Base-by-base conservation (phyloP, 83 land plant species). In the Larix sibirica region DNA sequence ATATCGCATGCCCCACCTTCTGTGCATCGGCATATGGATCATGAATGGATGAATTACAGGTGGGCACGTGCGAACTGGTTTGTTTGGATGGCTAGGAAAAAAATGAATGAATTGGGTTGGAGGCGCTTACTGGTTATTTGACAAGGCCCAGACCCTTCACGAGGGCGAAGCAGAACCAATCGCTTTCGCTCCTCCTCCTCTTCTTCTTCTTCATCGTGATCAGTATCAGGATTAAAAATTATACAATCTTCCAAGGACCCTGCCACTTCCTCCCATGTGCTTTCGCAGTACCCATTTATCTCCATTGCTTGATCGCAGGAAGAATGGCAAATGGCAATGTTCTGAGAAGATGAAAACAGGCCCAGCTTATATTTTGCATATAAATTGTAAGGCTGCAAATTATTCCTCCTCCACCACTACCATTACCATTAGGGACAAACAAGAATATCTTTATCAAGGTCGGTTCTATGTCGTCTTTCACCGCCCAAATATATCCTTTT, bases 181-280 rank as follows among this genome's bases (percentile, higher is more conserved):
- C 44, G 40, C n/a, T 70, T 70, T 18, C 44, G 3, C 20, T 36
- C 21, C 6, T 1, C n/a, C 20, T 13, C 74, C 18, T 36, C 36
- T 17, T 38, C 17, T 70, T 33, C 73, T 68, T 68, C 73, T 31
- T 33, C 31, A 70, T 23, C 67, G 3, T n/a, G 10, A n/a, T 64
- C 67, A 64, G 23, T 0, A 64, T 17, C 6, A 16, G 9, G 20
- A 2, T 42, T 28, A 21, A 70, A 38, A 17, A 70, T 5, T 33
- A 70, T 70, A 42, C 74, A 70, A 70, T 17, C 74, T 70, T 26
- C 44, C 74, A 70, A 38, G 8, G 74, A 70, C 18, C 74, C 74
- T 18, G 36, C 36, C 20, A 2, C 47, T 70, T 70, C 74, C 40
- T 70, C 21, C 74, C 74, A 70, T 1, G 36, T 70, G 44, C 74